Conservation (phyloP, 2,329 filamentous ascomycete species). For the Waltergamsia citrina region DNA sequence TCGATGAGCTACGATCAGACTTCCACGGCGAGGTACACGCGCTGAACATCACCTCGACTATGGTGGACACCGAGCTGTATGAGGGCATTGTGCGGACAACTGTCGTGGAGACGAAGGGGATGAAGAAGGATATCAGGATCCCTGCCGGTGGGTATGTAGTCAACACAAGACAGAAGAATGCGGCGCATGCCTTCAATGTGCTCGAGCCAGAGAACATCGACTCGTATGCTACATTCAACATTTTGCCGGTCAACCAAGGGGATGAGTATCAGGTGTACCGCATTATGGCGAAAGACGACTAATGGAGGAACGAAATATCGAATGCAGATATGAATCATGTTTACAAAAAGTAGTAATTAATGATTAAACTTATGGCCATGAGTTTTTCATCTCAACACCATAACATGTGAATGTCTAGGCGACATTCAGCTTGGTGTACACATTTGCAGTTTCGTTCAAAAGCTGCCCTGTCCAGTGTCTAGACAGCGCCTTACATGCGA, state of each 20-base stretch:
- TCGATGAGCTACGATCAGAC: constrained; percentile 10
- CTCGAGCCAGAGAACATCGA: constrained; percentile 21
- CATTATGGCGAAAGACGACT: too few relatives aligned
- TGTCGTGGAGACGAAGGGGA: constrained; percentile 6
- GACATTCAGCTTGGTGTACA: too few relatives aligned
- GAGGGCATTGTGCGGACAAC: constrained; percentile 14
- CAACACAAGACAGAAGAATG: constrained; percentile 20
- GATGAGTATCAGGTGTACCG: constrained; percentile 21
- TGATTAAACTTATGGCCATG: too few relatives aligned
- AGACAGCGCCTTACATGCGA: too few relatives aligned
- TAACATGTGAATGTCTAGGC: too few relatives aligned
- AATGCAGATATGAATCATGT: too few relatives aligned
- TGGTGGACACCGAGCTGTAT: constrained; percentile 10
- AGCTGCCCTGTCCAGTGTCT: too few relatives aligned
- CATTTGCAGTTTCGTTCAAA: too few relatives aligned
- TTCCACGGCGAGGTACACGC: constrained; percentile 17
- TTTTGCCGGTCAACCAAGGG: constrained; percentile 14
- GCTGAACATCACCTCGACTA: constrained; percentile 10
- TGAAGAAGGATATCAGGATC: constrained; percentile 10
- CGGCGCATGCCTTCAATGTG: constrained; percentile 14
- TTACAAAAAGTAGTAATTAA: too few relatives aligned
- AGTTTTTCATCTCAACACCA: too few relatives aligned
- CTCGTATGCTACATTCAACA: constrained; percentile 19
- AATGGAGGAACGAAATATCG: too few relatives aligned
- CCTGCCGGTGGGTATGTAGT: constrained; percentile 18